These are phyloP conservation scores for Psophocarpus tetragonolobus DNA, from an alignment of 306 rosid species.

Conservation along the genomic window DNA sequence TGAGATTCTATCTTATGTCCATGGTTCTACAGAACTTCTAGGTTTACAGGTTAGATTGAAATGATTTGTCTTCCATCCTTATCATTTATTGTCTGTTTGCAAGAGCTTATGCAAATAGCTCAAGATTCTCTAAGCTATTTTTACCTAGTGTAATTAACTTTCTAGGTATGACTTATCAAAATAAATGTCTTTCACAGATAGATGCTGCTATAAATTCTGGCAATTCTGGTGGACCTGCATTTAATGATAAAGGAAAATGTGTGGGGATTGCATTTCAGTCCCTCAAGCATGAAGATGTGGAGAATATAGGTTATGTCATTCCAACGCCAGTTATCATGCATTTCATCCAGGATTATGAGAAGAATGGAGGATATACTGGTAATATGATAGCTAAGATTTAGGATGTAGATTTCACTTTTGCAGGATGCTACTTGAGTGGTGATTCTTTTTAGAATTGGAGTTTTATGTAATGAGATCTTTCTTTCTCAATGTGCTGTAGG, in stretches of 20 bases:
- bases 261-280: slow-evolving; percentile 99
- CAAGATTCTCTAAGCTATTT: not conserved
- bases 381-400: slow-evolving; percentile 21
- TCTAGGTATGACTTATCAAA: not conserved
- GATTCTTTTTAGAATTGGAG: not conserved
- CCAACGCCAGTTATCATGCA: slow-evolving; percentile 96
- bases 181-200: slow-evolving; percentile 52
- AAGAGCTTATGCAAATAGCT: not conserved
- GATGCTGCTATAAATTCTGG: slow-evolving; percentile 98
- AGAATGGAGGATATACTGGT: slow-evolving; percentile 91
- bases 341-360: slow-evolving; percentile 90
- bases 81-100: not conserved
- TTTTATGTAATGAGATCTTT: slow-evolving; percentile 12
- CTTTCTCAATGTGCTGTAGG: slow-evolving; percentile 50
- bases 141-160: not conserved
- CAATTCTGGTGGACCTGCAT: slow-evolving; percentile 99
- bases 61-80: slow-evolving; percentile 11
- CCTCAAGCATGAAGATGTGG: slow-evolving; percentile 90
- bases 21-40: slow-evolving; percentile 94
- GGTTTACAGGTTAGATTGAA: slow-evolving; percentile 81
- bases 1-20: slow-evolving; percentile 92
- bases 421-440: slow-evolving; percentile 11
- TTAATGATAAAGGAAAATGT: slow-evolving; percentile 85
- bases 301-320: slow-evolving; percentile 94
- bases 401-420: slow-evolving; percentile 32